Conservation (phyloP, 2,329 filamentous ascomycete species). For the Calycina herbarum region DNA sequence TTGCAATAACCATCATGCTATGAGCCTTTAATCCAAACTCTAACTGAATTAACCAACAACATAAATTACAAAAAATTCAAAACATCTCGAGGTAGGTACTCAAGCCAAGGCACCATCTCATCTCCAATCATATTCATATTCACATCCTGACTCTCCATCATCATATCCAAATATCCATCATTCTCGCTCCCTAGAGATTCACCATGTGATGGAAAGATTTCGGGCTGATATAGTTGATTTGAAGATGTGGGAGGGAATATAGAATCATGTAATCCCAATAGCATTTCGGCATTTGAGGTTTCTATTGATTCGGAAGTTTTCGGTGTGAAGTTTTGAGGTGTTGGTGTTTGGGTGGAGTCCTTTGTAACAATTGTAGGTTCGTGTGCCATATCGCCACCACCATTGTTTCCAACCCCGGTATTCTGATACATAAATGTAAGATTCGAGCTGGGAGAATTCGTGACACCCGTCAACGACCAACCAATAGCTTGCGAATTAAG, state of each 20-base stretch:
- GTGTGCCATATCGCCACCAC: constrained; percentile 58
- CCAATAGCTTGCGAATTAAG: constrained; percentile 58
- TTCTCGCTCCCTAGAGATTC: too few species aligned
- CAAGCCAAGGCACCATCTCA: constrained; percentile 74
- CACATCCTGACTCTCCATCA: constrained; percentile 75
- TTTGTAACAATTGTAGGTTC: constrained; percentile 45
- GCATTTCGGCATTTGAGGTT: constrained; percentile 47
- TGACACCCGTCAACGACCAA: constrained; percentile 85
- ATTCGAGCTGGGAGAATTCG: constrained; percentile 81
- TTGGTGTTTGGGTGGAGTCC: constrained; percentile 28
- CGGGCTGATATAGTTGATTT: constrained; percentile 22
- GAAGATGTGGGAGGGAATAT: constrained; percentile 35
- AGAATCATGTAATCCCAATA: constrained; percentile 49
- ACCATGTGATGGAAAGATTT: constrained; percentile 19
- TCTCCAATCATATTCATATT: constrained; percentile 69
- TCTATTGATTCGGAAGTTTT: constrained; percentile 38
- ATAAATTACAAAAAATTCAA: constrained; percentile 49
- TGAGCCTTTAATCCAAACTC: too few species aligned
- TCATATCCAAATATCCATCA: constrained; percentile 47
- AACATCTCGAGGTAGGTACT: constrained; percentile 69
- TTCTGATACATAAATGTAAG: constrained; percentile 71
- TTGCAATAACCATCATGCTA: too few species aligned
- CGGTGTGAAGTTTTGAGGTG: constrained; percentile 38
- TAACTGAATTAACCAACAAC: too few species aligned
- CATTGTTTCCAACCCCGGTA: constrained; percentile 15